phyloP scores from a whole-genome alignment of 805 yeast genomes.

The Starmerella sirachaensis region DNA sequence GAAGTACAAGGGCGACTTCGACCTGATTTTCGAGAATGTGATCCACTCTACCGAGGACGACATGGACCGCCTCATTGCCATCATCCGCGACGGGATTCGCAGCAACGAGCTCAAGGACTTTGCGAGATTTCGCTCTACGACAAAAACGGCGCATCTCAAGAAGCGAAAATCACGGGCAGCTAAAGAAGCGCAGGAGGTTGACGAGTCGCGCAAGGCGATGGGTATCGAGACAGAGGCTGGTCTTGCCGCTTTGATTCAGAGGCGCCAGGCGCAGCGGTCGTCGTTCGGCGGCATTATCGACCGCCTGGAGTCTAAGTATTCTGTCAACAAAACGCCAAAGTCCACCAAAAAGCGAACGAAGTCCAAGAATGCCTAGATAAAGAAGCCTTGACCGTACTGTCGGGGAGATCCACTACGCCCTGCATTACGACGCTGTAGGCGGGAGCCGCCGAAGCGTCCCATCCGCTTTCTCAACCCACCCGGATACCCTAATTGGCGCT shows the following conservation, averaged over 20 bases:
- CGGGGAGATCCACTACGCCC: too few relatives aligned
- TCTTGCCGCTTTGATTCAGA: slow-evolving; percentile 30
- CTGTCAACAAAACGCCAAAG: slow-evolving; percentile 2
- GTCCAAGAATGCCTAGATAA: neutral
- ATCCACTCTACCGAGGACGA: slow-evolving; percentile 62
- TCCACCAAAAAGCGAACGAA: too few relatives aligned
- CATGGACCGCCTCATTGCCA: slow-evolving; percentile 46
- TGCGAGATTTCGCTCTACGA: slow-evolving; percentile 38
- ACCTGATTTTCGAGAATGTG: slow-evolving; percentile 56
- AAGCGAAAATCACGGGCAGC: slow-evolving; percentile 33
- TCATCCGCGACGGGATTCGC: slow-evolving; percentile 38
- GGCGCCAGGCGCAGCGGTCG: slow-evolving; percentile 24
- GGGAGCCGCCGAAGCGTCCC: too few relatives aligned
- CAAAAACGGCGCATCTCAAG: slow-evolving; percentile 37
- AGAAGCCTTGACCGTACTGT: too few relatives aligned
- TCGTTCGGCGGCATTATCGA: slow-evolving; percentile 10
- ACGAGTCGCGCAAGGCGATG: slow-evolving; percentile 45
- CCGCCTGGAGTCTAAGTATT: slow-evolving; percentile 15
- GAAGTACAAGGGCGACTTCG: slow-evolving; percentile 55
- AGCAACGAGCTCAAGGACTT: slow-evolving; percentile 31
- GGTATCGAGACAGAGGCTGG: slow-evolving; percentile 29
- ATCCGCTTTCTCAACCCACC: too few relatives aligned
- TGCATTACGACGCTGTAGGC: too few relatives aligned
- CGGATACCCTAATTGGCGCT: too few relatives aligned
- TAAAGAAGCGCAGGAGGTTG: slow-evolving; percentile 38